Percentiles rank a stretch among this genome's conserved stretches.
Evolutionary conservation across 371 early-diverging fungal genomes (phyloP).

Genomic region (Entomophthora muscae): DNA sequence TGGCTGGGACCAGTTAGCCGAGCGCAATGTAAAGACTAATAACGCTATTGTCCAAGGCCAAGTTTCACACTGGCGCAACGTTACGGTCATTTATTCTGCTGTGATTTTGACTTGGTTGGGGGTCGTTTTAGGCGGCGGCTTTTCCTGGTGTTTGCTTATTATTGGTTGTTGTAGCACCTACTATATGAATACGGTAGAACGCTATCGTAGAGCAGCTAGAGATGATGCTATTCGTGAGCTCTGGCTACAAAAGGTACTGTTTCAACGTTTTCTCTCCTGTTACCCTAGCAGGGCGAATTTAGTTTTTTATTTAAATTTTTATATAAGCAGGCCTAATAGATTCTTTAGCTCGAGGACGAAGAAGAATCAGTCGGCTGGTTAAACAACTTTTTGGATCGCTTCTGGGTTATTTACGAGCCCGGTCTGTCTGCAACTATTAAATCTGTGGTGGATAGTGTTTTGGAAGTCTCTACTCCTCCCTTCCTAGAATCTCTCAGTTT

Average conservation of each 20-base stretch:
- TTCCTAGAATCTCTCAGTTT: conserved; percentile 81
- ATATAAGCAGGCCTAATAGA: background rate
- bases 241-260: conserved; percentile 18
- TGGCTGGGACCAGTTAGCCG: background rate
- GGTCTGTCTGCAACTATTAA: conserved; percentile 59
- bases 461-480: conserved; percentile 63
- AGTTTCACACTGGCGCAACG: background rate
- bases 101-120: conserved; percentile 7
- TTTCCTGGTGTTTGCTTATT: conserved; percentile 9
- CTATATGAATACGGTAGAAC: conserved; percentile 37
- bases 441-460: conserved; percentile 44
- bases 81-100: conserved; percentile 6
- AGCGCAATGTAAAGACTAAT: background rate
- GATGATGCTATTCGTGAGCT: conserved; percentile 51
- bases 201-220: conserved; percentile 36
- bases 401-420: conserved; percentile 95
- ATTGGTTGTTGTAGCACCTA: conserved; percentile 28
- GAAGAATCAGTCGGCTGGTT: conserved; percentile 92
- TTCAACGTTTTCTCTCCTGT: too few relatives aligned
- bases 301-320: background rate
- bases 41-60: background rate
- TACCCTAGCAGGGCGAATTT: too few relatives aligned
- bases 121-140: conserved; percentile 6
- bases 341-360: conserved; percentile 20
- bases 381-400: conserved; percentile 69